Evolutionary conservation across 2,329 filamentous ascomycete genomes (phyloP), one percentile per base, ranked within the genome.

Genomic region (Exserohilum turcica): DNA sequence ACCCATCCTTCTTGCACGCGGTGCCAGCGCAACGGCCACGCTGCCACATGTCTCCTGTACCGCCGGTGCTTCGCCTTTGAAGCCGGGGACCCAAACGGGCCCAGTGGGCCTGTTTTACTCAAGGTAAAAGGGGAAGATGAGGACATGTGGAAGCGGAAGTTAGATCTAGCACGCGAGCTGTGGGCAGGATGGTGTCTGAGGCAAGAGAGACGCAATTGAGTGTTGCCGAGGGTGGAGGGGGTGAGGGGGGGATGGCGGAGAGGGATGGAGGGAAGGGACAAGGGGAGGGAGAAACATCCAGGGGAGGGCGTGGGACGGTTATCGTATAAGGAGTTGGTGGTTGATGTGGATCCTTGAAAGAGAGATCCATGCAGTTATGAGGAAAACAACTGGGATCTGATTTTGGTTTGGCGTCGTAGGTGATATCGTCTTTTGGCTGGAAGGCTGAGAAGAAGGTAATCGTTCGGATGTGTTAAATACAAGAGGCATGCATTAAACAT

Each of bases 151-250:
- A 10, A 47, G 19, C 48, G 46, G 28, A 73, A 72, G 43, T 8
- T 59, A 12, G 37, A 29, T 10, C 9, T 62, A 2, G 35, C 36
- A 16, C 6, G 24, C 15, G 24, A 63, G 57, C 27, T 69, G 5
- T 68, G 64, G 64, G 12, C 15, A 1, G 33, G n/a, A n/a, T n/a
- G n/a, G n/a, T n/a, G n/a, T n/a, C n/a, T n/a, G 1, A 16, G 45
- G 6, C 43, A 59, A n/a, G 66, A 70, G 8, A 43, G 47, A 15
- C 57, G 29, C 44, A 72, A 72, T 38, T 72, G 70, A 68, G 63
- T 68, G 6, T 45, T 68, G 0, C 67, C 67, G 1, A 9, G 16
- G 8, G 46, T 61, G 9, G 32, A 55, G 6, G 45, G 48, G 5
- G 36, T 15, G 8, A 38, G 33, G 36, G 52, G 58, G 9, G 48